Evolutionary conservation across 805 yeast genomes (phyloP).

Genomic region (Jamesozyma gamospora): DNA sequence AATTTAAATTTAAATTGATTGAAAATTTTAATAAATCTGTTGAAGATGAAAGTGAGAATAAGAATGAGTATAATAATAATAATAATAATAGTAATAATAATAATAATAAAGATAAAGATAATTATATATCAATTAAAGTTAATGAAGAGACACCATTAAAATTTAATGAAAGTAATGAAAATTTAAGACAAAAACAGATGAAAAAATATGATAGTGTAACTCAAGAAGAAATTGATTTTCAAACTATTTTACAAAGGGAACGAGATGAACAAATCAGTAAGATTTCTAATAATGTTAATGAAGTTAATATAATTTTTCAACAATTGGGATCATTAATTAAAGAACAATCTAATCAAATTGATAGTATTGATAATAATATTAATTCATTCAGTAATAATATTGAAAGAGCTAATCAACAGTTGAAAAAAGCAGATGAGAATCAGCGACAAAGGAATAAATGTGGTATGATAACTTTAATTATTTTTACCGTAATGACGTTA

Average conservation of each 20-base stretch:
- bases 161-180: too few relatives aligned
- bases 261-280: constrained; percentile 62
- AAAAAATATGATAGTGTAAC: constrained; percentile 30
- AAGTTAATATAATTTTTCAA: constrained; percentile 75
- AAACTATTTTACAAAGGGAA: constrained; percentile 55
- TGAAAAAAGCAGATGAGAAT: constrained; percentile 63
- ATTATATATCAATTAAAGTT: constrained; percentile 16
- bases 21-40: too few relatives aligned
- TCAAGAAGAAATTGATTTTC: constrained; percentile 53
- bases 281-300: constrained; percentile 69
- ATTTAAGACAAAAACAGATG: constrained; percentile 26
- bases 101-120: constrained; percentile 7
- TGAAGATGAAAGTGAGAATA: too few relatives aligned
- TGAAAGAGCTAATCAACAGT: constrained; percentile 60
- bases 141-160: constrained; percentile 36
- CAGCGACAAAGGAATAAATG: constrained; percentile 64
- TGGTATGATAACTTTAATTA: constrained; percentile 55
- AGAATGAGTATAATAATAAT: too few relatives aligned
- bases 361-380: constrained; percentile 74
- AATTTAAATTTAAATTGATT: constrained; percentile 13
- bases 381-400: constrained; percentile 52
- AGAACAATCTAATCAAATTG: constrained; percentile 80
- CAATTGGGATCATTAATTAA: constrained; percentile 69
- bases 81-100: background rate
- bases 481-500: constrained; percentile 48